phyloP scores from a whole-genome alignment of 495 filamentous ascomycete species.

The Tuber melanosporum region DNA sequence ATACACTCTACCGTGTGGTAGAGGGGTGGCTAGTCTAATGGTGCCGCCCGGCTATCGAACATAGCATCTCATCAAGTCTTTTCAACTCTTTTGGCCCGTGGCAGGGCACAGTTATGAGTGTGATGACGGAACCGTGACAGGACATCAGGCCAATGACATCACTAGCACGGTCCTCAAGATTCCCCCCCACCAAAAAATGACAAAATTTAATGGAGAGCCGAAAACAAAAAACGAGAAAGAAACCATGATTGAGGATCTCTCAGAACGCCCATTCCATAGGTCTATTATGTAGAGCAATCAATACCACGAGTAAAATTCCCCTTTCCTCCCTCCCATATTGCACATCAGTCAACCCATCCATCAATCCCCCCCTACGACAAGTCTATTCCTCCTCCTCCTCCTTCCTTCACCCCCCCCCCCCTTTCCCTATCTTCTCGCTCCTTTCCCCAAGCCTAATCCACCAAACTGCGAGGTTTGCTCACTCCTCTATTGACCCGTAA shows the following conservation, averaged over 20 bases:
- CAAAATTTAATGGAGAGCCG: background rate
- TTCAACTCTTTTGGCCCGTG: background rate
- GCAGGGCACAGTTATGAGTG: background rate
- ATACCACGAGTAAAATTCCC: background rate
- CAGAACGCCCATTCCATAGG: background rate
- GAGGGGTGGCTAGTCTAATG: too few relatives aligned
- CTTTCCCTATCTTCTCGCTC: background rate
- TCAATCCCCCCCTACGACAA: background rate
- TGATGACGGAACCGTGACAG: slow-evolving; percentile 32
- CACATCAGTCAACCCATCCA: slow-evolving; percentile 7
- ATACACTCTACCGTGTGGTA: too few relatives aligned
- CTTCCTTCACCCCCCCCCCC: background rate
- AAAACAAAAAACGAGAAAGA: background rate
- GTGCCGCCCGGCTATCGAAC: background rate
- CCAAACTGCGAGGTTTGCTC: slow-evolving; percentile 9
- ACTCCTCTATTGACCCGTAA: slow-evolving; percentile 9
- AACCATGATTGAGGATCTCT: background rate
- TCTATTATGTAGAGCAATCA: background rate
- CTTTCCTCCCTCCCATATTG: background rate
- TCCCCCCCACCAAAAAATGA: background rate
- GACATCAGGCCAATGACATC: slow-evolving; percentile 24
- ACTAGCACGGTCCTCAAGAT: slow-evolving; percentile 4
- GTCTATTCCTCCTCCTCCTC: slow-evolving; percentile 4
- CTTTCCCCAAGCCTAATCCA: slow-evolving; percentile 7
- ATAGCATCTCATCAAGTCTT: background rate